Evolutionary conservation across 257 asterid genomes (phyloP).

Genomic region (Solanum arcanum): DNA sequence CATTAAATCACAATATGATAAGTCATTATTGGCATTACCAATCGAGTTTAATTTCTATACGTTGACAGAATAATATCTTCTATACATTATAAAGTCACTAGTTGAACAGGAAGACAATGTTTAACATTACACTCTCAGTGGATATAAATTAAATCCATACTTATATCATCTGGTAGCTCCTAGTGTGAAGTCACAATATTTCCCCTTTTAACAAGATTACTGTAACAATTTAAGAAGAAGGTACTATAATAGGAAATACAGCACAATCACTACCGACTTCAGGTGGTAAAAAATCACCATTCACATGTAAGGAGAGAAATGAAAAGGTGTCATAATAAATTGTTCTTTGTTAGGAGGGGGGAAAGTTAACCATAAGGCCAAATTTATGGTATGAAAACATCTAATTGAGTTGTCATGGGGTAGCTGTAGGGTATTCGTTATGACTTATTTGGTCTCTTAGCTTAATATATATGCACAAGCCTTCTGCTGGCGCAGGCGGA

Average conservation of each 20-base stretch:
- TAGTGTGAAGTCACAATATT: background rate
- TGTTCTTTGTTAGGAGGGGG: background rate
- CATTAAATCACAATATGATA: background rate
- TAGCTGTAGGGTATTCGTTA: background rate
- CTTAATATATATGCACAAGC: background rate
- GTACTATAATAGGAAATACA: background rate
- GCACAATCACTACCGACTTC: background rate
- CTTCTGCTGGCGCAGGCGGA: background rate
- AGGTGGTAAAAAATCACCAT: background rate
- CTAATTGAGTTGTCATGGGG: background rate
- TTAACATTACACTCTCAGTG: background rate
- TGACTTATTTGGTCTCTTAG: background rate
- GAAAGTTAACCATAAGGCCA: background rate
- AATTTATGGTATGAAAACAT: background rate
- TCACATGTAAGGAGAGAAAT: background rate
- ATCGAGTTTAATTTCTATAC: background rate
- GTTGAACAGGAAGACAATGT: background rate
- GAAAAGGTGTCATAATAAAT: background rate
- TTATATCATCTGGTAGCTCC: background rate
- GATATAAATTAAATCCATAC: background rate
- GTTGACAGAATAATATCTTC: background rate
- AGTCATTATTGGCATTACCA: background rate
- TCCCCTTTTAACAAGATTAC: background rate
- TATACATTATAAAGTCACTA: background rate
- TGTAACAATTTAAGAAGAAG: background rate